Evolutionary conservation across 352 stramenopile genomes (phyloP).

Genomic region (Phytophthora kernoviae): DNA sequence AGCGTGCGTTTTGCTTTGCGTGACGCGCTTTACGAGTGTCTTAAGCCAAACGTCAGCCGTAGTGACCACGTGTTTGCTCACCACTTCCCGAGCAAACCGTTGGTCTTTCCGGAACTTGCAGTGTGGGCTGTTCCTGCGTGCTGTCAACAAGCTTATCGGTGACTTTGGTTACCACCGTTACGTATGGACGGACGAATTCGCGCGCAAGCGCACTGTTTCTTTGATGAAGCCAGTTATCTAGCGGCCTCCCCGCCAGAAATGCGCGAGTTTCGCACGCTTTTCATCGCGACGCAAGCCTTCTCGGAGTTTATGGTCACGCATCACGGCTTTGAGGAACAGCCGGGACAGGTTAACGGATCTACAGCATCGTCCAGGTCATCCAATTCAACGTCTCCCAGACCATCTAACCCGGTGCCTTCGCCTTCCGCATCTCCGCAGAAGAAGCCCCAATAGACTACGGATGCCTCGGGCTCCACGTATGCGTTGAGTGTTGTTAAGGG

Average conservation of each 20-base stretch:
- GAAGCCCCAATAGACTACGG: conserved; percentile 6
- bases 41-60: conserved; percentile 74
- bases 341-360: conserved; percentile 23
- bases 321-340: conserved; percentile 80
- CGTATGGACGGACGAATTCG: conserved; percentile 87
- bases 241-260: conserved; percentile 72
- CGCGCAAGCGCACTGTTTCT: conserved; percentile 80
- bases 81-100: conserved; percentile 65
- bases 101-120: conserved; percentile 75
- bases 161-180: conserved; percentile 88
- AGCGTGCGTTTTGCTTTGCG: conserved; percentile 53
- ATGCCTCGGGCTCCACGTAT: too few species aligned
- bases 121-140: conserved; percentile 70
- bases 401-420: conserved; percentile 22
- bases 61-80: conserved; percentile 76
- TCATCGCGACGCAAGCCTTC: conserved; percentile 86
- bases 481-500: too few species aligned
- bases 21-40: conserved; percentile 62
- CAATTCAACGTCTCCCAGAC: conserved; percentile 16
- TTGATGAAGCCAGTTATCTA: conserved; percentile 87
- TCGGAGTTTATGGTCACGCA: conserved; percentile 85
- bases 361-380: conserved; percentile 16
- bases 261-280: conserved; percentile 84
- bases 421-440: conserved; percentile 25
- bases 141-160: conserved; percentile 72